These are phyloP conservation scores for Blastomyces gilchristii DNA, from an alignment of 2,329 filamentous ascomycete species.

Conservation along the genomic window DNA sequence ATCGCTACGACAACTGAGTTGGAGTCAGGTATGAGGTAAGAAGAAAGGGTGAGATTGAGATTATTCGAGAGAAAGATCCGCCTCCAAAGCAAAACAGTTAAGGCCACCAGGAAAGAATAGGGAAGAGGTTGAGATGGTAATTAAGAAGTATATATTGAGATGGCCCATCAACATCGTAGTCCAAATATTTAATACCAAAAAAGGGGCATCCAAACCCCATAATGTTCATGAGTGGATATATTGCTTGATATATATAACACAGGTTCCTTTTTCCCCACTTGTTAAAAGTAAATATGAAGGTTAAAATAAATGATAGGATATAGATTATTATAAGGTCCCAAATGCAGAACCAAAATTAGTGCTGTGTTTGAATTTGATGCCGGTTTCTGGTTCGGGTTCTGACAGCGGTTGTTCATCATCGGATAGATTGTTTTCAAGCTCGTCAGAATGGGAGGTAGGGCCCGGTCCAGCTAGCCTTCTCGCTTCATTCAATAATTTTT, in stretches of 20 bases:
- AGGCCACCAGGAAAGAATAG: too few relatives aligned
- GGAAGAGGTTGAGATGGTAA: neutral
- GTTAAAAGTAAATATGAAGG: neutral
- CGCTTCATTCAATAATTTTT: slow-evolving; percentile 35
- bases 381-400: slow-evolving; percentile 30
- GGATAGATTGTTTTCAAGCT: slow-evolving; percentile 16
- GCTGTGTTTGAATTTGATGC: slow-evolving; percentile 36
- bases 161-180: neutral
- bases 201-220: neutral
- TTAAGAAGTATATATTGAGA: neutral
- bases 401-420: slow-evolving; percentile 21
- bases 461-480: slow-evolving; percentile 23
- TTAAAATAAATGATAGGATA: neutral
- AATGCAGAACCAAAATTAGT: slow-evolving; percentile 42
- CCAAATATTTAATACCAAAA: neutral
- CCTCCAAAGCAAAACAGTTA: neutral
- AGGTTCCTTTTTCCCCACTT: too few relatives aligned
- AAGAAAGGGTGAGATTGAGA: neutral
- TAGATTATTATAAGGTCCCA: slow-evolving; percentile 20
- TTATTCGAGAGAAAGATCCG: neutral
- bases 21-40: neutral
- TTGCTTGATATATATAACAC: neutral
- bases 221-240: neutral
- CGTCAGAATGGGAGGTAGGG: slow-evolving; percentile 12
- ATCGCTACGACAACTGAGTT: neutral